Evolutionary conservation across 495 filamentous ascomycete genomes (phyloP), one percentile per base, ranked within the genome.

Genomic region (Usnea hakonensis): DNA sequence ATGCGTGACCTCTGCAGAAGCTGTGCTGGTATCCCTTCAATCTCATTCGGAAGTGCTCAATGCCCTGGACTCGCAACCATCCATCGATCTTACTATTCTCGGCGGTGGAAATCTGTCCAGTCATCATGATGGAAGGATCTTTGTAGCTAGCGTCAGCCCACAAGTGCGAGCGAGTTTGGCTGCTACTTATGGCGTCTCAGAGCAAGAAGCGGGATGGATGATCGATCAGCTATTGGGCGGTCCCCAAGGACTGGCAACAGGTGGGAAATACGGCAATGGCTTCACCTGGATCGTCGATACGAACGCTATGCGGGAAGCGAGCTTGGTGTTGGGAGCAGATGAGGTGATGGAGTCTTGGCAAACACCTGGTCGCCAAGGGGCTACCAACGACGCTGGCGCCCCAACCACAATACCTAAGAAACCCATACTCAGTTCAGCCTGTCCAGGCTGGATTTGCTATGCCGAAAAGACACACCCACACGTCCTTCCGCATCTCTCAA

Each of bases 361-460:
- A 38, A 62, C 32, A 4, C 21, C 8, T 35, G 32, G 65, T 4
- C 67, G 63, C 19, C 35, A 55, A 41, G 38, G 19, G 36, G 55
- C 26, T 35, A 58, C 36, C 38, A 38, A n/a, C 50, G 60, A 53
- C 58, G 62, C 59, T 63, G 65, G 54, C 68, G 73, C 52, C 37
- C 52, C 61, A 57, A 60, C 59, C 3, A 60, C 60, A 10, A 71
- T 70, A 48, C 81, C 85, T 1, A 82, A 84, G 54, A 83, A 81
- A 44, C 95, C 92, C 0, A 87, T 97, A 58, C 76, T 98, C 17
- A 89, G 93, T 13, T 93, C 91, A 13, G 90, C 90, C 14, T 98
- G 94, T 71, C 94, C 94, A 0, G 94, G 94, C 35, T 98, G 95
- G 90, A 93, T 98, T 37, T 98, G 94, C 75, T 97, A 98, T 72